These are phyloP conservation scores for Alternaria arborescens DNA, from an alignment of 2,329 filamentous ascomycete genomes.

Conservation along the genomic window DNA sequence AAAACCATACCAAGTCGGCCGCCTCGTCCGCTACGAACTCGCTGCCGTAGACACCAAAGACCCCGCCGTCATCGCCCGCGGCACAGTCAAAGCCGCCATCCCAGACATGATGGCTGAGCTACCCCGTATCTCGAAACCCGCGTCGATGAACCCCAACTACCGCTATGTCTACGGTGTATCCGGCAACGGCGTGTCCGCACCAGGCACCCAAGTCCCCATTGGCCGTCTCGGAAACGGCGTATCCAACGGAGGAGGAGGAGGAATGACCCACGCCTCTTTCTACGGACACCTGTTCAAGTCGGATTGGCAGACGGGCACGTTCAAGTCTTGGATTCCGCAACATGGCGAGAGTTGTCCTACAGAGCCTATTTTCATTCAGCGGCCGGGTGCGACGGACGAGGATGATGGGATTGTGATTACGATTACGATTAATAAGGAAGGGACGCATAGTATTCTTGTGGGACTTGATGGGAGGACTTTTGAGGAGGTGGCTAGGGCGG, in stretches of 20 bases:
- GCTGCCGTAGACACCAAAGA: not conserved
- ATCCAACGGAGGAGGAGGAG: too few relatives aligned
- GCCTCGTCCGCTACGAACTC: slow-evolving; percentile 3
- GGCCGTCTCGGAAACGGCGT: not conserved
- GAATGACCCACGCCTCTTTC: not conserved
- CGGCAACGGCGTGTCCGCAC: not conserved
- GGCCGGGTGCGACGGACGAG: not conserved
- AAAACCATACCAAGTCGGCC: not conserved
- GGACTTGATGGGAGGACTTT: slow-evolving; percentile 1
- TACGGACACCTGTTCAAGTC: not conserved
- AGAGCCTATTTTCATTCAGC: not conserved
- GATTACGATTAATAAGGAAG: not conserved
- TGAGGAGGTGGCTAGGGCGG: slow-evolving; percentile 1
- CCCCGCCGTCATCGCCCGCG: not conserved
- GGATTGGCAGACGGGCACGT: not conserved
- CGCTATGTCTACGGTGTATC: slow-evolving; percentile 8
- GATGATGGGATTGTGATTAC: slow-evolving; percentile 5
- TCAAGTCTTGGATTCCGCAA: not conserved
- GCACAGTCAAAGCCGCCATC: not conserved
- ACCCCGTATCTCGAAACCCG: not conserved
- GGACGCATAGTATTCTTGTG: not conserved
- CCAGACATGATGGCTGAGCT: not conserved
- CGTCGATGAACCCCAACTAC: slow-evolving; percentile 1
- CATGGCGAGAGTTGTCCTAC: slow-evolving; percentile 3
- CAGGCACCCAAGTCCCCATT: not conserved